Conservation (phyloP, 495 filamentous ascomycete genomes). For the Rostrohypoxylon terebratum region DNA sequence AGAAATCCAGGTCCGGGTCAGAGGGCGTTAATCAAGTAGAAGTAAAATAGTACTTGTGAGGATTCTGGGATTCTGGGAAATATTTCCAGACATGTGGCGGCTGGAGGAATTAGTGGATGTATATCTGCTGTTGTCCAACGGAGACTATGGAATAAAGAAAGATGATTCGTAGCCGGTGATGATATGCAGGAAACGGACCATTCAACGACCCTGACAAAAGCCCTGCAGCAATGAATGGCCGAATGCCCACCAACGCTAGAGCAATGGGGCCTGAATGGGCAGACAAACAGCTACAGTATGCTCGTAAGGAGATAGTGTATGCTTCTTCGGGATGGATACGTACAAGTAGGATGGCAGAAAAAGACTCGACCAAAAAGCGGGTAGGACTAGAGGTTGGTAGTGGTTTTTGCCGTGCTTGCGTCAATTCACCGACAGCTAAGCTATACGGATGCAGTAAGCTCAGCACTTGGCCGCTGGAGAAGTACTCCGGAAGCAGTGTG, state of each 20-base stretch:
- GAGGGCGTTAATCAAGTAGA: constrained; percentile 39
- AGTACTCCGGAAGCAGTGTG: constrained; percentile 31
- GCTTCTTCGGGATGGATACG: constrained; percentile 41
- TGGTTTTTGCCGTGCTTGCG: constrained; percentile 41
- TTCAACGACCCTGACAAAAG: constrained; percentile 53
- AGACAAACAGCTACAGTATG: constrained; percentile 42
- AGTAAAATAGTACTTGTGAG: constrained; percentile 34
- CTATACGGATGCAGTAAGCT: constrained; percentile 47
- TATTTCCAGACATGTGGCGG: constrained; percentile 46
- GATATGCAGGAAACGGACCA: constrained; percentile 55
- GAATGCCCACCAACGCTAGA: constrained; percentile 44
- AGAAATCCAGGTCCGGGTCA: constrained; percentile 37
- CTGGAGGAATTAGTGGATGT: constrained; percentile 46
- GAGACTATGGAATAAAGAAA: constrained; percentile 45
- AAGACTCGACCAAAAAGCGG: constrained; percentile 29
- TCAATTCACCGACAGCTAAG: constrained; percentile 46
- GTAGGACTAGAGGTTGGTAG: constrained; percentile 45
- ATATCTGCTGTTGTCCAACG: constrained; percentile 51
- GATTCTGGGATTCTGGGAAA: constrained; percentile 36
- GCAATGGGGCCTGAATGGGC: constrained; percentile 44
- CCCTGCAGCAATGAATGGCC: constrained; percentile 57
- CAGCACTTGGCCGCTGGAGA: constrained; percentile 40
- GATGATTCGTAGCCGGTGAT: constrained; percentile 53
- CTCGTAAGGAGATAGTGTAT: constrained; percentile 35
- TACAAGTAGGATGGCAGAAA: constrained; percentile 34